A percentile compares a stretch with the other conserved stretches of the same genome.
Evolutionary conservation across 257 asterid species (phyloP).

Genomic region (Henckelia pumila): DNA sequence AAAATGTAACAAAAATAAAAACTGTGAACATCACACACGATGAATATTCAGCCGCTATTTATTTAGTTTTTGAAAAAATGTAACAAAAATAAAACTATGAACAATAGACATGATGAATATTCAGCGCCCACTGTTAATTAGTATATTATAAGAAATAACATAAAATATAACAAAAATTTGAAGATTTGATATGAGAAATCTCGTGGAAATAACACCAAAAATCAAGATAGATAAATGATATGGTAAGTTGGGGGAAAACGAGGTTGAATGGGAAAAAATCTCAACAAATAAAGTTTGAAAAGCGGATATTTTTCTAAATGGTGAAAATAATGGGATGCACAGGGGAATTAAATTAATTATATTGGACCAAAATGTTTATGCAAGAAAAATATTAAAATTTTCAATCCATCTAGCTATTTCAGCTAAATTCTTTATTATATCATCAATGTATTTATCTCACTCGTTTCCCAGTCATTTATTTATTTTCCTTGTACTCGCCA

Average conservation of each 20-base stretch:
- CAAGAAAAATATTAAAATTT: not conserved
- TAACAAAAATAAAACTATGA: too few relatives aligned
- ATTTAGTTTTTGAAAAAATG: too few relatives aligned
- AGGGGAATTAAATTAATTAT: not conserved
- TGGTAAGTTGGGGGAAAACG: not conserved
- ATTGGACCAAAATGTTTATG: constrained; percentile 5
- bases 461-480: constrained; percentile 26
- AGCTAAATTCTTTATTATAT: constrained; percentile 27
- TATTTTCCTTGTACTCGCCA: constrained; percentile 22
- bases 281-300: too few relatives aligned
- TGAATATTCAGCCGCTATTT: too few relatives aligned
- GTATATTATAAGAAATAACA: too few relatives aligned
- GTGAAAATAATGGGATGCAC: not conserved
- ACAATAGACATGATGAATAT: too few relatives aligned
- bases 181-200: too few relatives aligned
- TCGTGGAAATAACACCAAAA: not conserved
- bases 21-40: too few relatives aligned
- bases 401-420: not conserved
- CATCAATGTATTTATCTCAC: constrained; percentile 18
- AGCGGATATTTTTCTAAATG: not conserved
- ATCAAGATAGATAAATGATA: not conserved
- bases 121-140: too few relatives aligned
- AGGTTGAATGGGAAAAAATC: not conserved
- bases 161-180: too few relatives aligned
- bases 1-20: too few relatives aligned